A percentile compares a stretch with the other conserved stretches of the same genome.
These are phyloP conservation scores for Metarhizium robertsii DNA, from an alignment of 2,329 filamentous ascomycete species.

Conservation along the genomic window DNA sequence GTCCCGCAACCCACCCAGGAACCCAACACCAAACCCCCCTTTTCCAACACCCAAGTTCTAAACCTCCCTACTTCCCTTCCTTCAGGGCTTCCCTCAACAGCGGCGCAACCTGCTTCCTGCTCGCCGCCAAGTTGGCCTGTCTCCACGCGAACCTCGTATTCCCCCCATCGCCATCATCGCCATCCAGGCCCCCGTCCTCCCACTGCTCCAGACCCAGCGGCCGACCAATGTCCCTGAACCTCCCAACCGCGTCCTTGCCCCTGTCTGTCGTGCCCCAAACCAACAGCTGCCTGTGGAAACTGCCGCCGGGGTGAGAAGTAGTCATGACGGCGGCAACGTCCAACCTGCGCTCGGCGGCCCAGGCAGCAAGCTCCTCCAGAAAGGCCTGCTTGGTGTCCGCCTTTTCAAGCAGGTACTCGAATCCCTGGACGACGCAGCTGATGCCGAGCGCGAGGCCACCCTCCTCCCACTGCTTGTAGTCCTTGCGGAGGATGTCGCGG, in stretches of 20 bases:
- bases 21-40: background rate
- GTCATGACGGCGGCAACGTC: constrained; percentile 63
- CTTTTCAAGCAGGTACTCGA: constrained; percentile 49
- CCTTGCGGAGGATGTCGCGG: constrained; percentile 64
- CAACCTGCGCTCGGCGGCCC: constrained; percentile 47
- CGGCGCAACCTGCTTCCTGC: constrained; percentile 61
- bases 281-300: constrained; percentile 58
- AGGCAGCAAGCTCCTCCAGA: constrained; percentile 37
- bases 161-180: constrained; percentile 15
- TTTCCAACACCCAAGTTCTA: constrained; percentile 9
- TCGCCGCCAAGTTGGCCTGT: constrained; percentile 52
- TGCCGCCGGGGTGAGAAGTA: constrained; percentile 41
- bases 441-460: constrained; percentile 53
- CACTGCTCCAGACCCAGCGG: constrained; percentile 48
- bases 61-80: constrained; percentile 6
- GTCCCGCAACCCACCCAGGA: background rate
- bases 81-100: constrained; percentile 50
- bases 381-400: constrained; percentile 38
- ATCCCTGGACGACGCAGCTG: constrained; percentile 52
- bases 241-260: constrained; percentile 39
- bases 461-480: constrained; percentile 74
- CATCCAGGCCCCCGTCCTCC: constrained; percentile 39
- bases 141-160: constrained; percentile 54
- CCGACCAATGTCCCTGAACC: constrained; percentile 38
- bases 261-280: constrained; percentile 50